A percentile compares a stretch with the other conserved stretches of the same genome.
Conservation (phyloP, 2,329 filamentous ascomycete genomes). For the Calonectria leucothoes region DNA sequence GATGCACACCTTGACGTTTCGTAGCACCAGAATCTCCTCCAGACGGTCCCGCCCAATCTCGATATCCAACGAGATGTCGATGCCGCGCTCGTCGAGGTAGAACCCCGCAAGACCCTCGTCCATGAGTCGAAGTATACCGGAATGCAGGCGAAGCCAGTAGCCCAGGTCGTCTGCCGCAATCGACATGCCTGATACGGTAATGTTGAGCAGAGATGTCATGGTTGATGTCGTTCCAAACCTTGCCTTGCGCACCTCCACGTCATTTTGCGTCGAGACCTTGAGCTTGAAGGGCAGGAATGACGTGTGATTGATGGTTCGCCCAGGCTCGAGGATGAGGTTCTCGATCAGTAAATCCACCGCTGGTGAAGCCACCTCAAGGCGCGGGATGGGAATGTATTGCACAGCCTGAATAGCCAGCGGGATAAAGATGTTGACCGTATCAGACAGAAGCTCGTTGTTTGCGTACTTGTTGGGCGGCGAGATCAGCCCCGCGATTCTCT, state of each 20-base stretch:
- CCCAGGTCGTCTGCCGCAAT: slow-evolving; percentile 88
- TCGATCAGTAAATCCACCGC: slow-evolving; percentile 88
- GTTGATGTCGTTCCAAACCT: slow-evolving; percentile 70
- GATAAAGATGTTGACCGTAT: slow-evolving; percentile 83
- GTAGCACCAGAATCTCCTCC: slow-evolving; percentile 84
- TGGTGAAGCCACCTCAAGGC: slow-evolving; percentile 87
- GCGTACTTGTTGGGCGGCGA: slow-evolving; percentile 73
- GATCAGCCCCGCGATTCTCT: slow-evolving; percentile 76
- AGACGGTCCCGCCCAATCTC: slow-evolving; percentile 83
- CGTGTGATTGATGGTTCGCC: slow-evolving; percentile 82
- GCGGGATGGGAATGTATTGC: slow-evolving; percentile 90
- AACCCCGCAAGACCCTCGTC: slow-evolving; percentile 91
- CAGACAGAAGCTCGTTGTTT: slow-evolving; percentile 79
- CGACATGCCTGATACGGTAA: slow-evolving; percentile 86
- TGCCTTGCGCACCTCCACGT: slow-evolving; percentile 86
- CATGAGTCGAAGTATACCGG: slow-evolving; percentile 77
- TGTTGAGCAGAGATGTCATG: slow-evolving; percentile 77
- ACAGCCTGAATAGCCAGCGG: slow-evolving; percentile 81
- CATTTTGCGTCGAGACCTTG: slow-evolving; percentile 85
- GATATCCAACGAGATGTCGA: slow-evolving; percentile 87
- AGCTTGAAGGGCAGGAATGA: slow-evolving; percentile 91
- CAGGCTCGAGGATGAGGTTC: slow-evolving; percentile 91
- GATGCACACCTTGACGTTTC: slow-evolving; percentile 81
- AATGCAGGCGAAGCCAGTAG: slow-evolving; percentile 87
- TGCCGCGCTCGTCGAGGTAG: slow-evolving; percentile 84